Evolutionary conservation across 1,139 yeast genomes (phyloP).

Genomic region (Saccharomycopsis phalli): DNA sequence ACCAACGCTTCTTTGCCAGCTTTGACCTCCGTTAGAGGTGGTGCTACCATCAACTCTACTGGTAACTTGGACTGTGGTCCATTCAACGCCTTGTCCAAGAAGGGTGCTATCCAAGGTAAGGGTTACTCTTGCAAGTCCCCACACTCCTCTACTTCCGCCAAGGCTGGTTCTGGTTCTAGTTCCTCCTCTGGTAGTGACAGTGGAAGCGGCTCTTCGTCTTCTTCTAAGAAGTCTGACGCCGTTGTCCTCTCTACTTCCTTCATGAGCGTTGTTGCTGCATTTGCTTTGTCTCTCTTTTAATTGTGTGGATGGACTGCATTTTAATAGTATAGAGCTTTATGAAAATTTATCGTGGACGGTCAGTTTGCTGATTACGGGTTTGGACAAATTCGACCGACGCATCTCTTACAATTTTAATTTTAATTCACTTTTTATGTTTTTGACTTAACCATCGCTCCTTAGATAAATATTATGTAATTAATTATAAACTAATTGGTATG

Average conservation of each 20-base stretch:
- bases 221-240: slow-evolving; percentile 21
- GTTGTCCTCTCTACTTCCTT: slow-evolving; percentile 30
- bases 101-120: slow-evolving; percentile 86
- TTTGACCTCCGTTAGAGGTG: slow-evolving; percentile 79
- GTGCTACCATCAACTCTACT: slow-evolving; percentile 68
- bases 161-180: slow-evolving; percentile 30
- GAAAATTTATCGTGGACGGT: no score
- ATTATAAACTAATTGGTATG: slow-evolving; percentile 1
- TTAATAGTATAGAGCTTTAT: no score
- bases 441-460: slow-evolving; percentile 4
- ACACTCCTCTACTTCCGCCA: slow-evolving; percentile 35
- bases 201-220: slow-evolving; percentile 28
- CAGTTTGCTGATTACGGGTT: no score
- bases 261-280: slow-evolving; percentile 52
- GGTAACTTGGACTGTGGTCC: slow-evolving; percentile 75
- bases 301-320: no score
- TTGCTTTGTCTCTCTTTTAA: slow-evolving; percentile 58
- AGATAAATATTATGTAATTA: slow-evolving; percentile 1
- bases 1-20: slow-evolving; percentile 66
- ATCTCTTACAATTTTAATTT: no score
- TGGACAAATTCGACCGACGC: no score
- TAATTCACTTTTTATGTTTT: slow-evolving; percentile 3
- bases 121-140: slow-evolving; percentile 68
- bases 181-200: slow-evolving; percentile 26
- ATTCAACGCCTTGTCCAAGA: slow-evolving; percentile 57